These are phyloP conservation scores for Trifolium subterraneum DNA, from an alignment of 306 rosid species.

Conservation along the genomic window DNA sequence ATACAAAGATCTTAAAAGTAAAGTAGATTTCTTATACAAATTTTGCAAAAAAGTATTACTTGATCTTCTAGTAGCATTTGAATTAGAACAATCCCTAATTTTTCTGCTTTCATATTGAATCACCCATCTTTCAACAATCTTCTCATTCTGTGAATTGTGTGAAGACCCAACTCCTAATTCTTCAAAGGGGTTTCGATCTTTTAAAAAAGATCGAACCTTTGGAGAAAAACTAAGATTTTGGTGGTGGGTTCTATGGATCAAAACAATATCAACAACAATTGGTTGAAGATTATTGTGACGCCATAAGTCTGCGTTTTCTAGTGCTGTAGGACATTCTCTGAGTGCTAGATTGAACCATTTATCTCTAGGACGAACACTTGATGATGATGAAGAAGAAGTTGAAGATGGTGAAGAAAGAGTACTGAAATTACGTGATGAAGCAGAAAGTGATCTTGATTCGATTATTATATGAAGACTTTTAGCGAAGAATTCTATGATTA, in stretches of 20 bases:
- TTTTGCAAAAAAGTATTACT: slow-evolving; percentile 56
- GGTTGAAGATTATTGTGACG: slow-evolving; percentile 71
- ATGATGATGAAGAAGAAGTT: slow-evolving; percentile 64
- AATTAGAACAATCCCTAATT: slow-evolving; percentile 54
- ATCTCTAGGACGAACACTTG: slow-evolving; percentile 81
- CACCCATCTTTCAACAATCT: slow-evolving; percentile 87
- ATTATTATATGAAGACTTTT: slow-evolving; percentile 84
- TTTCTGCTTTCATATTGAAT: slow-evolving; percentile 71
- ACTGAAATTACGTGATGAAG: slow-evolving; percentile 71
- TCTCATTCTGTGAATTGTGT: slow-evolving; percentile 52
- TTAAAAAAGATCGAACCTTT: slow-evolving; percentile 49
- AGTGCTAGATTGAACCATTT: slow-evolving; percentile 91
- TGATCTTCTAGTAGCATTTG: slow-evolving; percentile 62
- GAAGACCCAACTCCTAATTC: slow-evolving; percentile 51
- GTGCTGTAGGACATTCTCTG: slow-evolving; percentile 70
- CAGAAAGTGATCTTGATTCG: slow-evolving; percentile 73
- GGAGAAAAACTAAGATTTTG: slow-evolving; percentile 52
- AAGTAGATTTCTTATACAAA: slow-evolving; percentile 72
- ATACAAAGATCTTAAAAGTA: slow-evolving; percentile 88
- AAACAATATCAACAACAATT: slow-evolving; percentile 75
- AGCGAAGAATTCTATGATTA: slow-evolving; percentile 79
- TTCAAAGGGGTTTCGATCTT: slow-evolving; percentile 60
- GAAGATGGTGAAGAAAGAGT: slow-evolving; percentile 69
- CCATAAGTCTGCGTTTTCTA: slow-evolving; percentile 77
- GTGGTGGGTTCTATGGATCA: slow-evolving; percentile 61